phyloP scores from a whole-genome alignment of 1,139 yeast species.

The Candida pseudoviswanathii region DNA sequence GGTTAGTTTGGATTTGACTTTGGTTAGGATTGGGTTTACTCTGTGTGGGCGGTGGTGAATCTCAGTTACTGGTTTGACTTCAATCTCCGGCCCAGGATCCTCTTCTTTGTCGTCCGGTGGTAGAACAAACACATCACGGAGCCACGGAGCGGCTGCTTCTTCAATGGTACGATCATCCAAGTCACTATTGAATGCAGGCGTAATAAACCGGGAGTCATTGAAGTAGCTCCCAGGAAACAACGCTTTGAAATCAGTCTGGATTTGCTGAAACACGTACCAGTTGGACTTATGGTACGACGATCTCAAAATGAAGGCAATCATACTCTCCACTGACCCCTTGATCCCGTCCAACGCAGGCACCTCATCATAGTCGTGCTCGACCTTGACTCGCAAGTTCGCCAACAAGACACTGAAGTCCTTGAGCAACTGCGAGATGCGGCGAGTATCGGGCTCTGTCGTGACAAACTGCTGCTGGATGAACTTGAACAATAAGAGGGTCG shows the following conservation, averaged over 20 bases:
- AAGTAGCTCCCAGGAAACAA: constrained; percentile 3
- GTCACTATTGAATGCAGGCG: constrained; percentile 1
- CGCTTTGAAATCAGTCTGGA: constrained; percentile 7
- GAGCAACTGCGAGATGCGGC: neutral
- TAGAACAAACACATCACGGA: constrained; percentile 1
- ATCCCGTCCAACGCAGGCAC: neutral
- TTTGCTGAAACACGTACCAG: constrained; percentile 7
- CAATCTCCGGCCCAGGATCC: neutral
- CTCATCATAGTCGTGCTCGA: neutral
- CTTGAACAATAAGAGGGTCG: neutral
- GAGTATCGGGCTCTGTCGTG: neutral
- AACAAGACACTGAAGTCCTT: constrained; percentile 6
- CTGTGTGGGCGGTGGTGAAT: neutral
- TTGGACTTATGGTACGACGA: constrained; percentile 2
- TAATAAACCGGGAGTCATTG: constrained; percentile 8
- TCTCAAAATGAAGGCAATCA: constrained; percentile 3
- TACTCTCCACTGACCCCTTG: neutral
- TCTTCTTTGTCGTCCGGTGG: constrained; percentile 1
- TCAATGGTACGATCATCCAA: neutral
- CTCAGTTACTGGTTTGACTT: too few species aligned
- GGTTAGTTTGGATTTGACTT: neutral
- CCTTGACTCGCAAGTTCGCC: neutral
- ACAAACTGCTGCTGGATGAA: neutral
- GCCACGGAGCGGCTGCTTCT: constrained; percentile 7
- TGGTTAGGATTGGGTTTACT: neutral